Percentiles rank a stretch among this genome's conserved stretches.
These are phyloP conservation scores for Henckelia pumila DNA, from an alignment of 257 asterid species.

Conservation along the genomic window DNA sequence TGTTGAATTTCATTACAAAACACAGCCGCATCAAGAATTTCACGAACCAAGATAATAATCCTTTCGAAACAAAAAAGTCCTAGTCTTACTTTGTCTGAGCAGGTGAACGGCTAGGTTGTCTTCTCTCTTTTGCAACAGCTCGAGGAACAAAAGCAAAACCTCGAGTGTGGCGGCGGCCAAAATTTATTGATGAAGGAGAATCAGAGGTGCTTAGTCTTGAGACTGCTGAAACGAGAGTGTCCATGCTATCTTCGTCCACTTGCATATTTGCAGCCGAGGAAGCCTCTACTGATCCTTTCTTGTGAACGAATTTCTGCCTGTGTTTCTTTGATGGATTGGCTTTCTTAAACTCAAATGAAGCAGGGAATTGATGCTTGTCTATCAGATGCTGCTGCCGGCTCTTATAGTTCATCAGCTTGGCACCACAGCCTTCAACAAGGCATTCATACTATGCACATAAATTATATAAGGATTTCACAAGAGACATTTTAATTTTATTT, in stretches of 20 bases:
- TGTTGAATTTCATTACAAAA: background rate
- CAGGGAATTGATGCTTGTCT: conserved; percentile 85
- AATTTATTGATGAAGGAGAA: conserved; percentile 76
- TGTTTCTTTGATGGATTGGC: conserved; percentile 78
- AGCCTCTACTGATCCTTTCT: conserved; percentile 35
- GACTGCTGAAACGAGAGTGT: conserved; percentile 74
- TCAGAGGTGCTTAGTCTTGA: conserved; percentile 78
- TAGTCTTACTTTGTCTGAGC: conserved; percentile 23
- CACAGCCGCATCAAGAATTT: background rate
- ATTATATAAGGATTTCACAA: background rate
- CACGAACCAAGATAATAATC: background rate
- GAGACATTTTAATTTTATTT: background rate
- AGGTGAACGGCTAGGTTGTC: conserved; percentile 28
- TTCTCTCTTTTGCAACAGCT: conserved; percentile 50
- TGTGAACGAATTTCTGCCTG: conserved; percentile 53
- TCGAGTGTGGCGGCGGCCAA: conserved; percentile 69
- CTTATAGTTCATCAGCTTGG: conserved; percentile 80
- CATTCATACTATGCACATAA: conserved; percentile 68
- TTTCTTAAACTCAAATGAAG: conserved; percentile 81
- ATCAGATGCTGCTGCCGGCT: conserved; percentile 85
- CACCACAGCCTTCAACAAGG: conserved; percentile 92
- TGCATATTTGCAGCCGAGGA: conserved; percentile 53
- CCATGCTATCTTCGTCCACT: conserved; percentile 68
- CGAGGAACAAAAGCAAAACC: conserved; percentile 76
- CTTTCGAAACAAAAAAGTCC: conserved; percentile 1